These are phyloP conservation scores for Chlorella ohadii DNA, from an alignment of 139 green algal genomes.

Conservation along the genomic window DNA sequence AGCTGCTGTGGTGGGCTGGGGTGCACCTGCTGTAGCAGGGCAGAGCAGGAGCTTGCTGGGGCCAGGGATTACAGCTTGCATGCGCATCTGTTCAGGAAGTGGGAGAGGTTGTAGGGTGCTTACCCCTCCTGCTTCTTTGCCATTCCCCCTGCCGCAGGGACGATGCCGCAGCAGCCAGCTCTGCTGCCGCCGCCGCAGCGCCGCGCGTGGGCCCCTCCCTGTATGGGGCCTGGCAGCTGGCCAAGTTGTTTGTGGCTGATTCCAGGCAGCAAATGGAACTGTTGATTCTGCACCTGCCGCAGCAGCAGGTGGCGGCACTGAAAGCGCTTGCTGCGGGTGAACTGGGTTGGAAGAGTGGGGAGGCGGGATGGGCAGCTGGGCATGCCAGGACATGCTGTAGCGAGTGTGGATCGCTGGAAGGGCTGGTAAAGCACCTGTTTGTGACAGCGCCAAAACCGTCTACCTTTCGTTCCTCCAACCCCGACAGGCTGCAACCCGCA, in stretches of 20 bases:
- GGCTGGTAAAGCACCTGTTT: no score
- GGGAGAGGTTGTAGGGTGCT: no score
- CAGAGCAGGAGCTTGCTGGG: no score
- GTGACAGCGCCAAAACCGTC: no score
- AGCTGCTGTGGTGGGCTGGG: not conserved
- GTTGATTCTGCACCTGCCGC: not conserved
- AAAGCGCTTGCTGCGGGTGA: constrained; percentile 14
- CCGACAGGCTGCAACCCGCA: not conserved
- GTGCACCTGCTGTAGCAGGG: not conserved
- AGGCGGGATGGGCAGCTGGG: no score
- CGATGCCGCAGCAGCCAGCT: not conserved
- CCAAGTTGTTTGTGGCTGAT: not conserved
- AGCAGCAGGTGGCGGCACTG: not conserved
- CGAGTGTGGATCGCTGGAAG: no score
- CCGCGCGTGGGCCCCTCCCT: not conserved
- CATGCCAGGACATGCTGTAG: no score
- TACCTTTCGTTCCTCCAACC: no score
- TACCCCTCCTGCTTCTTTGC: no score
- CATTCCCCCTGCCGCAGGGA: no score
- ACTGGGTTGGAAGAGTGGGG: not conserved
- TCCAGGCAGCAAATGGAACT: not conserved
- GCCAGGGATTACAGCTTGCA: no score
- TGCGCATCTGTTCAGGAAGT: no score
- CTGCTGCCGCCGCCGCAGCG: not conserved
- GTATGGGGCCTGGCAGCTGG: constrained; percentile 8